Conservation (phyloP, 2,329 filamentous ascomycete genomes). For the Chaetoscypha palmicola region DNA sequence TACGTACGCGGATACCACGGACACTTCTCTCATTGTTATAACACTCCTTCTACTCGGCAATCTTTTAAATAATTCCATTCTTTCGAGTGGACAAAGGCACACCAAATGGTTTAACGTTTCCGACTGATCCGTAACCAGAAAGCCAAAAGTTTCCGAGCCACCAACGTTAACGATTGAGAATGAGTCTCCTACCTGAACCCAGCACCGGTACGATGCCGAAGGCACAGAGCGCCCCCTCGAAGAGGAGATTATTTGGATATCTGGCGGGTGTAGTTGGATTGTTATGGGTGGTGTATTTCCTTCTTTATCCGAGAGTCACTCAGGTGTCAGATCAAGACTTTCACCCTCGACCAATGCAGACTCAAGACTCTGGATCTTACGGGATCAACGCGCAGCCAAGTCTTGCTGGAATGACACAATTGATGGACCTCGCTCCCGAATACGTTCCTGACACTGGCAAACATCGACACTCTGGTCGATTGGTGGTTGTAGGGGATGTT, state of each 20-base stretch:
- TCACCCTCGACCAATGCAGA: too few relatives aligned
- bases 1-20: too few relatives aligned
- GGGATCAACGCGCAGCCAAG: constrained; percentile 18
- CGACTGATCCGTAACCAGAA: too few relatives aligned
- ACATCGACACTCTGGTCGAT: constrained; percentile 42
- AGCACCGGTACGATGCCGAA: not conserved
- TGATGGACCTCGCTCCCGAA: constrained; percentile 25
- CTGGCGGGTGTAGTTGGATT: constrained; percentile 4
- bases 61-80: too few relatives aligned
- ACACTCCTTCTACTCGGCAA: too few relatives aligned
- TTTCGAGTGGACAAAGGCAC: too few relatives aligned
- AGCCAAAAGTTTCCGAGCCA: too few relatives aligned
- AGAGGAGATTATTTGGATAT: constrained; percentile 2
- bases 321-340: too few relatives aligned
- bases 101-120: too few relatives aligned
- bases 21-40: too few relatives aligned
- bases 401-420: constrained; percentile 24
- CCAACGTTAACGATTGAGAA: too few relatives aligned
- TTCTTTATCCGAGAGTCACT: not conserved
- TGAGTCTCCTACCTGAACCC: constrained; percentile 1
- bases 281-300: constrained; percentile 6
- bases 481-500: constrained; percentile 85
- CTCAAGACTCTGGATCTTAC: too few relatives aligned
- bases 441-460: constrained; percentile 30
- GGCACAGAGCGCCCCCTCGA: not conserved